Evolutionary conservation across 192 early-diverging fungal species (phyloP).

Genomic region (Umbelopsis sp.): DNA sequence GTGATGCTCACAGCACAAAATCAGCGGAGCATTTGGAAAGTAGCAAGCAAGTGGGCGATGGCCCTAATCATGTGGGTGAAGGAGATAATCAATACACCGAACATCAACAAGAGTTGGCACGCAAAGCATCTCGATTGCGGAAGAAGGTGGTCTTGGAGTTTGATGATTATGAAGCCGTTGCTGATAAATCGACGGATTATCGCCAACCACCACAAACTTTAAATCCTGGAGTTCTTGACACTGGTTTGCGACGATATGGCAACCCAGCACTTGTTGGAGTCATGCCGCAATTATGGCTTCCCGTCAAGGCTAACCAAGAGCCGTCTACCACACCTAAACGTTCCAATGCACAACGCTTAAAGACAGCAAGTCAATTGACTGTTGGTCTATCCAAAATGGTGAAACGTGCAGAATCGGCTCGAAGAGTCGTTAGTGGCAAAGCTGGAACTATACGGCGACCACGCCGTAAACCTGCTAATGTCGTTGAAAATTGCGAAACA

Average conservation of each 20-base stretch:
- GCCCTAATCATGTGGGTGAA: background rate
- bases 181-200: conserved; percentile 70
- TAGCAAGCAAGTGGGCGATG: background rate
- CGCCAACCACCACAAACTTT: conserved; percentile 70
- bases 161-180: conserved; percentile 60
- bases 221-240: conserved; percentile 66
- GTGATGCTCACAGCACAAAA: background rate
- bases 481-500: too few species aligned
- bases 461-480: background rate
- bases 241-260: conserved; percentile 62
- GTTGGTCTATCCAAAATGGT: conserved; percentile 18
- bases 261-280: conserved; percentile 66
- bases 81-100: background rate
- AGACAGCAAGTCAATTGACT: conserved; percentile 11
- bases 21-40: too few species aligned
- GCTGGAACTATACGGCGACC: background rate
- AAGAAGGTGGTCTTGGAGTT: conserved; percentile 46
- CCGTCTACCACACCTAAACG: background rate
- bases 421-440: background rate
- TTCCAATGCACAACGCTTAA: background rate
- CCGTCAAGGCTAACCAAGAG: conserved; percentile 40
- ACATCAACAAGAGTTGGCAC: background rate
- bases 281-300: conserved; percentile 74
- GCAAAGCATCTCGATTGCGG: background rate
- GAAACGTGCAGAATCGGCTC: conserved; percentile 21